Base-by-base conservation (phyloP, 2,329 filamentous ascomycete genomes). In the Curvularia eragrostidis region DNA sequence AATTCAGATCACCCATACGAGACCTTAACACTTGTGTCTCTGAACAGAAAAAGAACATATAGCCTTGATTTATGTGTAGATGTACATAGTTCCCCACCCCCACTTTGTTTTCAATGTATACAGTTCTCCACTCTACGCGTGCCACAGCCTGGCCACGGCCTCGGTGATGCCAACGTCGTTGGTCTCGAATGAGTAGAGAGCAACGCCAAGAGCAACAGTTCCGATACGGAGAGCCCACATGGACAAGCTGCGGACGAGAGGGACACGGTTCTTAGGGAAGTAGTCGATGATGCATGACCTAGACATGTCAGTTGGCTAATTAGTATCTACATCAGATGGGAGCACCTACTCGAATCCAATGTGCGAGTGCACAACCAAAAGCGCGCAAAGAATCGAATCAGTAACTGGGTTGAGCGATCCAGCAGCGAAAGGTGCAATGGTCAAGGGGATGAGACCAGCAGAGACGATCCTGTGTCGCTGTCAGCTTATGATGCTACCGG, bases 151-250 rank as follows among this genome's bases (percentile, higher is more conserved):
- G 85, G 90, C 92, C 66, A 97, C 84, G 30, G 89, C 89, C 84
- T 96, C 94, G 8, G 93, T 97, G 59, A 99, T 78, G 66, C 95
- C 95, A 51, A 99, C 92, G 69, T 99, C 95, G 75, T 97, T 98
- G 30, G 95, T 99, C 88, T 99, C 95, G 72, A 98, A 98, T 80
- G 98, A 94, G 81, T 99, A 99, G 73, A 98, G 84, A 56, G 93
- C 93, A 65, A 97, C 84, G 49, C 91, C 93, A 62, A 93, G 91
- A 51, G 91, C 82, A 57, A 94, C 83, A 10, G 96, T 97, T 59
- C 86, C 88, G 44, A 84, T 80, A 73, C 93, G 93, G 63, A 98
- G 86, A 36, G 84, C 82, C 93, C 93, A 98, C 78, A 85, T 86
- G 75, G 88, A 83, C n/a, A 82, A 53, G 74, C 86, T 88, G 76